These are phyloP conservation scores for Penicillium canescens DNA, from an alignment of 495 filamentous ascomycete species.

Conservation along the genomic window DNA sequence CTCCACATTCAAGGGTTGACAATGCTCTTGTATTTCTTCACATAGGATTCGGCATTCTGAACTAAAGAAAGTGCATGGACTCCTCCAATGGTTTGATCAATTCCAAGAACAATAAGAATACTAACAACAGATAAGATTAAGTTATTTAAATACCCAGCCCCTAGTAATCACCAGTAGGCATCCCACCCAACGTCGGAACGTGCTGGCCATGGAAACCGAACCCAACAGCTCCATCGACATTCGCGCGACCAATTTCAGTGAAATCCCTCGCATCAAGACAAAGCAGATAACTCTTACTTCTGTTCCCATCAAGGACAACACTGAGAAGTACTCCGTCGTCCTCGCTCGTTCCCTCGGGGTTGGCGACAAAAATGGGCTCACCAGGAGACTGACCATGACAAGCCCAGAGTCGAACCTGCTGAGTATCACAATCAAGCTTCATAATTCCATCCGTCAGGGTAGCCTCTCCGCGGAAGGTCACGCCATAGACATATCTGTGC, in stretches of 20 bases:
- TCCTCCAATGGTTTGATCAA: too few relatives aligned
- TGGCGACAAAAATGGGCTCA: conserved; percentile 71
- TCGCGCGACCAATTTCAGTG: conserved; percentile 65
- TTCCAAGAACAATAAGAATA: too few relatives aligned
- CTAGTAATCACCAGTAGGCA: conserved; percentile 37
- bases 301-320: conserved; percentile 67
- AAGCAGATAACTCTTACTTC: conserved; percentile 66
- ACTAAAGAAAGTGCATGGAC: too few relatives aligned
- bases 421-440: conserved; percentile 64
- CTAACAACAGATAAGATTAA: conserved; percentile 14
- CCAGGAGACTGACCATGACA: conserved; percentile 66
- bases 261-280: conserved; percentile 66
- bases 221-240: conserved; percentile 58
- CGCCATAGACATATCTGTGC: conserved; percentile 66
- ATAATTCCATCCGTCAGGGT: conserved; percentile 65
- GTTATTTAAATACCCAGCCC: conserved; percentile 7
- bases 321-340: conserved; percentile 75
- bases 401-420: conserved; percentile 52
- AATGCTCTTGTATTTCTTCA: too few relatives aligned
- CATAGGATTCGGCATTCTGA: too few relatives aligned
- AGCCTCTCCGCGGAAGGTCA: conserved; percentile 55
- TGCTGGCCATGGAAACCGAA: conserved; percentile 76
- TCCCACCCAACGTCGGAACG: conserved; percentile 30
- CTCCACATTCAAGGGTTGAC: too few relatives aligned
- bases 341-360: conserved; percentile 35